Conservation (phyloP, 2,329 filamentous ascomycete genomes). For the Penicillium freii region DNA sequence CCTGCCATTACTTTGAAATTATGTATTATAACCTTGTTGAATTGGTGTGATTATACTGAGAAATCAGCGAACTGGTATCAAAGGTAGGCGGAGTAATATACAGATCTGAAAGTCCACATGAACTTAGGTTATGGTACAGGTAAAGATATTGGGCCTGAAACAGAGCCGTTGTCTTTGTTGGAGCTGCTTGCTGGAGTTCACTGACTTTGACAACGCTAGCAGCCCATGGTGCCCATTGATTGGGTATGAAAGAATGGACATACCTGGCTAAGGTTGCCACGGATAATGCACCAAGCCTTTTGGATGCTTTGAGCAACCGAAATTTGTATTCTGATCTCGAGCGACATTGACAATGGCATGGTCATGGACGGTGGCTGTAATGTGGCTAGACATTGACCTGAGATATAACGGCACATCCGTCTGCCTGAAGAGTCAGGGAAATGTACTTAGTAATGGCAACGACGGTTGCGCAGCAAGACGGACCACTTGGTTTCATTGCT, state of each 20-base stretch:
- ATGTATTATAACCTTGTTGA: slow-evolving; percentile 5
- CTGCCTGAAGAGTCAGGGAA: neutral
- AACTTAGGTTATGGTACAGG: neutral
- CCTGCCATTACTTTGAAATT: slow-evolving; percentile 11
- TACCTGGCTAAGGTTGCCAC: neutral
- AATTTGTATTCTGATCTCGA: neutral
- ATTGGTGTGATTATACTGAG: slow-evolving; percentile 1
- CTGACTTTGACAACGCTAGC: neutral
- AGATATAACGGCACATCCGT: neutral
- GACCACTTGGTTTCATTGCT: neutral
- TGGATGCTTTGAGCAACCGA: neutral
- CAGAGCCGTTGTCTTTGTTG: neutral
- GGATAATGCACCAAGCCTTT: neutral
- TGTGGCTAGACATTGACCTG: too few species aligned
- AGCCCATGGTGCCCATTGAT: neutral
- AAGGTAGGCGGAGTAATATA: slow-evolving; percentile 2
- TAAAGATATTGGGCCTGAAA: neutral
- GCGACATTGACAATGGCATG: neutral
- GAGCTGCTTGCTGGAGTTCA: neutral
- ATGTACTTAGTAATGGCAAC: neutral
- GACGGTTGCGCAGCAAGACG: neutral
- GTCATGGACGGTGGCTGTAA: neutral
- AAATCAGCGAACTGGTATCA: neutral
- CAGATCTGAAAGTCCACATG: neutral
- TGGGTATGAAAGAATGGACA: neutral